Conservation (phyloP, 2,329 filamentous ascomycete genomes). For the Epichloe baconii region DNA sequence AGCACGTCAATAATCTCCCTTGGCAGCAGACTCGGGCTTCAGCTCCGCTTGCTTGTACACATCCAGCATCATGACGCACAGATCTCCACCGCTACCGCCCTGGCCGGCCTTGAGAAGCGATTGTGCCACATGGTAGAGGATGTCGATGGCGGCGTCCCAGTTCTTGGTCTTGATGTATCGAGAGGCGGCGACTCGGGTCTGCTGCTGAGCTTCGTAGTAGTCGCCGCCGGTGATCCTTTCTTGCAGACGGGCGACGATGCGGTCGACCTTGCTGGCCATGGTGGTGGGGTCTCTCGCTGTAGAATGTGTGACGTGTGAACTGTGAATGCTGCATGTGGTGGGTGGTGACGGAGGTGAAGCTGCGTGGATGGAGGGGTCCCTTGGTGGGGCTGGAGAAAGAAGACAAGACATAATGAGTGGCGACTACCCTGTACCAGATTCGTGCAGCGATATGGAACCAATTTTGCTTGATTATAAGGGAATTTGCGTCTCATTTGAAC, state of each 20-base stretch:
- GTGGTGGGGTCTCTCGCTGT: no score
- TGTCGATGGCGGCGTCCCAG: slow-evolving; percentile 74
- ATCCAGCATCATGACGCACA: slow-evolving; percentile 77
- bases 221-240: slow-evolving; percentile 81
- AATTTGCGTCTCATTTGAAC: no score
- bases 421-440: no score
- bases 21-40: slow-evolving; percentile 59
- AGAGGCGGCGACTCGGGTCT: slow-evolving; percentile 87
- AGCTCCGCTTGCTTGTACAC: slow-evolving; percentile 81
- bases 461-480: no score
- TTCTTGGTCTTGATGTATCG: slow-evolving; percentile 84
- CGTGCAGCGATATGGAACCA: no score
- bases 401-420: no score
- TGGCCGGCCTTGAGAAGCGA: slow-evolving; percentile 85
- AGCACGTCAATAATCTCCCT: slow-evolving; percentile 61
- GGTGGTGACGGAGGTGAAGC: no score
- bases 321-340: no score
- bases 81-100: slow-evolving; percentile 81
- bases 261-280: slow-evolving; percentile 29
- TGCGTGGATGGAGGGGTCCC: no score
- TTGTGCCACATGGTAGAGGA: slow-evolving; percentile 72
- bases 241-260: slow-evolving; percentile 55
- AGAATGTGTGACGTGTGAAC: no score
- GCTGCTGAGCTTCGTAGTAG: slow-evolving; percentile 97
- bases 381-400: no score